Percentiles rank a stretch among this genome's conserved stretches.
Evolutionary conservation across 202 grass and related monocot genomes (phyloP).

Genomic region (Elaeis oleifera): DNA sequence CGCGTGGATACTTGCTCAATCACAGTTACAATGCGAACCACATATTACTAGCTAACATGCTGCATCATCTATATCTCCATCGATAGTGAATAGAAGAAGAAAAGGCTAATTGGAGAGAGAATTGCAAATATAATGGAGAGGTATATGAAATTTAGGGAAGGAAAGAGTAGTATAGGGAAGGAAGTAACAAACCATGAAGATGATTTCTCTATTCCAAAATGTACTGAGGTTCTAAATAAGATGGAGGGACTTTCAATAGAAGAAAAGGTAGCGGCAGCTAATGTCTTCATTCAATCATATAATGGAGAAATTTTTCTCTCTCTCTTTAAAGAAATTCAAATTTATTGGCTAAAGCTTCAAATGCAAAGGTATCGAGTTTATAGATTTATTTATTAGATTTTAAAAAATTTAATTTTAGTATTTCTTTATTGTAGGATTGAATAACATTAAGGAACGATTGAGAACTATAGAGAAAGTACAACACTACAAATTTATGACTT

Average conservation of each 20-base stretch:
- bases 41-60: too few species aligned
- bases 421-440: too few species aligned
- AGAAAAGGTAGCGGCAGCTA: conserved; percentile 32
- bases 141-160: conserved; percentile 33
- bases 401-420: too few species aligned
- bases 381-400: too few species aligned
- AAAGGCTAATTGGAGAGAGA: background rate
- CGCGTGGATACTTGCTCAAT: too few species aligned
- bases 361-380: too few species aligned
- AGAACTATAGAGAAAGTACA: too few species aligned
- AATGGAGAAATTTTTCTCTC: conserved; percentile 51
- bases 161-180: conserved; percentile 18
- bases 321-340: conserved; percentile 27
- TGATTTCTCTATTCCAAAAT: conserved; percentile 30
- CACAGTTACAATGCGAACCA: too few species aligned
- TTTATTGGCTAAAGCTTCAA: conserved; percentile 31
- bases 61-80: too few species aligned
- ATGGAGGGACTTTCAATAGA: conserved; percentile 34
- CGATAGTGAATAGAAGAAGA: background rate
- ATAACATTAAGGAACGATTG: too few species aligned
- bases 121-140: background rate
- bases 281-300: conserved; percentile 39
- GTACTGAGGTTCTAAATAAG: conserved; percentile 28
- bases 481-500: too few species aligned
- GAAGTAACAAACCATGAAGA: conserved; percentile 17